Percentiles rank a stretch among this genome's conserved stretches.
These are phyloP conservation scores for Leishmania guyanensis DNA, from an alignment of 208 protist genomes.

Conservation along the genomic window DNA sequence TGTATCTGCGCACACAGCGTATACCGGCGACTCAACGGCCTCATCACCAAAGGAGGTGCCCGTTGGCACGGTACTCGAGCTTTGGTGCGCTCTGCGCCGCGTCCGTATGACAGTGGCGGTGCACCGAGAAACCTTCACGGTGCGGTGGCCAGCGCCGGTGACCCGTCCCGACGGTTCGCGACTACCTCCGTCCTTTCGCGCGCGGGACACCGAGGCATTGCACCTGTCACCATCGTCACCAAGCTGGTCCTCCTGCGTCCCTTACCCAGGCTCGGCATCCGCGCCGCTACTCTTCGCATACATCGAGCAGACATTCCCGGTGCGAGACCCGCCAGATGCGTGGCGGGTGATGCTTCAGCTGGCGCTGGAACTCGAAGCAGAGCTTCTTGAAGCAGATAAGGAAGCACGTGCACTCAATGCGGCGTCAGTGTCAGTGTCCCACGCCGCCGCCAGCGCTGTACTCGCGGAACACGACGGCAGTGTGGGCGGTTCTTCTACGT, in stretches of 20 bases:
- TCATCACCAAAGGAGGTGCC: not conserved
- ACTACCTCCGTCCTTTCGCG: conserved; percentile 6
- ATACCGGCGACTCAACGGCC: not conserved
- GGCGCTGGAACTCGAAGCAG: conserved; percentile 55
- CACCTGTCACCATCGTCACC: conserved; percentile 17
- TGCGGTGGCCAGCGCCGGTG: conserved; percentile 79
- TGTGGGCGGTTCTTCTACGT: not conserved
- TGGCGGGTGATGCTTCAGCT: conserved; percentile 75
- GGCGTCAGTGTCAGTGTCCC: not conserved
- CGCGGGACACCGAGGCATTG: not conserved
- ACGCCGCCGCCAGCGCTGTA: not conserved
- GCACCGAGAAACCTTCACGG: conserved; percentile 67
- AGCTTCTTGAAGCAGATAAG: conserved; percentile 10
- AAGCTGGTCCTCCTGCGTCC: conserved; percentile 5
- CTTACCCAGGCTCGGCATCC: not conserved
- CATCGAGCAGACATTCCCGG: conserved; percentile 75
- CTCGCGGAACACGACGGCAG: not conserved
- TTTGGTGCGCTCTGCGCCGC: conserved; percentile 79
- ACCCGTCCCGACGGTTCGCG: conserved; percentile 44
- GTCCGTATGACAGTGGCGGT: conserved; percentile 72
- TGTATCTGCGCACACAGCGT: not conserved
- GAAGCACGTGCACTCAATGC: not conserved
- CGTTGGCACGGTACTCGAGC: conserved; percentile 40
- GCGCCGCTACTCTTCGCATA: conserved; percentile 33
- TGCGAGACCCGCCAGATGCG: conserved; percentile 44